Evolutionary conservation across 306 rosid species (phyloP).

Genomic region (Trichosanthes cucumerina): DNA sequence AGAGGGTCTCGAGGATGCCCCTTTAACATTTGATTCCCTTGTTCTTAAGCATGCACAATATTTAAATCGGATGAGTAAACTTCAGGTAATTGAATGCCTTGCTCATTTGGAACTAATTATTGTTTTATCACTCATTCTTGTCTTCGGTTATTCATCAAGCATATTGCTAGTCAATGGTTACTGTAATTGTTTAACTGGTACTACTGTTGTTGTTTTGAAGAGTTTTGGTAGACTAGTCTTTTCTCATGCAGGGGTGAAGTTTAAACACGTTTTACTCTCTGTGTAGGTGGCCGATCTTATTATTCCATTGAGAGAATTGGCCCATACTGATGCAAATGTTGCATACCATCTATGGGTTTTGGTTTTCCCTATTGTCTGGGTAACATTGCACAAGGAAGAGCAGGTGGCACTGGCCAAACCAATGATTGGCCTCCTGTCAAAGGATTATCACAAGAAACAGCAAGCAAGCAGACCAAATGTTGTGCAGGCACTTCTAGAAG

Average conservation of each 20-base stretch:
- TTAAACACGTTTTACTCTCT: not conserved
- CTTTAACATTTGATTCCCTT: slow-evolving; percentile 71
- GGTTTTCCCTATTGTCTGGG: slow-evolving; percentile 99
- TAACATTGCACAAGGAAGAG: slow-evolving; percentile 88
- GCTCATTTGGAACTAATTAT: not conserved
- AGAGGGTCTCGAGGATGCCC: slow-evolving; percentile 68
- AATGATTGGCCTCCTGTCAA: slow-evolving; percentile 84
- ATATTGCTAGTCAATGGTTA: not conserved
- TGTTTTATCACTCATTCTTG: not conserved
- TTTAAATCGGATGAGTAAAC: slow-evolving; percentile 85
- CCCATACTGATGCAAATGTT: slow-evolving; percentile 94
- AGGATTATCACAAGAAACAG: slow-evolving; percentile 95
- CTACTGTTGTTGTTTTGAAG: not conserved
- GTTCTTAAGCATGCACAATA: slow-evolving; percentile 77
- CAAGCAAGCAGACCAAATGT: slow-evolving; percentile 90
- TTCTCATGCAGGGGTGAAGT: not conserved
- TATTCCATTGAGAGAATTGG: slow-evolving; percentile 87
- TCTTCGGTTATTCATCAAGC: not conserved
- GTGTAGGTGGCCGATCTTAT: slow-evolving; percentile 82
- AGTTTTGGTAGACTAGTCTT: not conserved
- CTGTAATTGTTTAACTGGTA: not conserved
- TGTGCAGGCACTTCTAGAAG: slow-evolving; percentile 97
- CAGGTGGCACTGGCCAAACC: slow-evolving; percentile 92
- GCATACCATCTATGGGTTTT: slow-evolving; percentile 98
- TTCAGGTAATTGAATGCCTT: slow-evolving; percentile 48